A percentile compares a stretch with the other conserved stretches of the same genome.
Conservation (phyloP, 75 land plant species). For the Cryptomeria japonica region DNA sequence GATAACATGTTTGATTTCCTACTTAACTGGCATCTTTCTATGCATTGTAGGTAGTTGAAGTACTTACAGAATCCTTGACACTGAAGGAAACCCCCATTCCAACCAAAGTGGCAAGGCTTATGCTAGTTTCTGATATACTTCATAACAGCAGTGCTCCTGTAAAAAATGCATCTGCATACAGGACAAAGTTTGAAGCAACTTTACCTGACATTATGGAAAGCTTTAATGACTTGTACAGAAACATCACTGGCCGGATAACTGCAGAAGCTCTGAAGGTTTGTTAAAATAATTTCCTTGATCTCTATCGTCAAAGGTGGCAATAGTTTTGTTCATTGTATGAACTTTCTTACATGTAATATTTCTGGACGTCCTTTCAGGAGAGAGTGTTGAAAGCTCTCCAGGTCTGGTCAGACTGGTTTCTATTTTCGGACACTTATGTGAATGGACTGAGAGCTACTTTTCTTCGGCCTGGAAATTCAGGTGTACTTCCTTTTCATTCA, state of each 20-base stretch:
- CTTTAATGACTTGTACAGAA: constrained; percentile 50
- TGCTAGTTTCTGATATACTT: constrained; percentile 53
- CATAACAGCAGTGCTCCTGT: constrained; percentile 63
- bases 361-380: constrained; percentile 29
- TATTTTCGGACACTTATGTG: constrained; percentile 54
- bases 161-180: constrained; percentile 57
- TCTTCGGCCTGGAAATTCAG: constrained; percentile 55
- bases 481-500: constrained; percentile 49
- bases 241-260: constrained; percentile 57
- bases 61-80: constrained; percentile 54
- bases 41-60: constrained; percentile 46
- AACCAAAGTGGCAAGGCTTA: constrained; percentile 55
- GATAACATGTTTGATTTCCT: not conserved
- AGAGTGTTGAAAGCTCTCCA: constrained; percentile 62
- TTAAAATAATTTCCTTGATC: not conserved
- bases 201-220: constrained; percentile 62
- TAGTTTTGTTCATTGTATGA: not conserved
- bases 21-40: not conserved
- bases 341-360: constrained; percentile 1
- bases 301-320: not conserved
- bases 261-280: constrained; percentile 57
- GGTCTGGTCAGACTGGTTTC: constrained; percentile 63
- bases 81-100: constrained; percentile 53
- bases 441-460: constrained; percentile 55
- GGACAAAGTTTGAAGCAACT: constrained; percentile 48